A percentile compares a stretch with the other conserved stretches of the same genome.
Evolutionary conservation across 1,139 yeast species (phyloP).

Genomic region (Ogataea hybrid): DNA sequence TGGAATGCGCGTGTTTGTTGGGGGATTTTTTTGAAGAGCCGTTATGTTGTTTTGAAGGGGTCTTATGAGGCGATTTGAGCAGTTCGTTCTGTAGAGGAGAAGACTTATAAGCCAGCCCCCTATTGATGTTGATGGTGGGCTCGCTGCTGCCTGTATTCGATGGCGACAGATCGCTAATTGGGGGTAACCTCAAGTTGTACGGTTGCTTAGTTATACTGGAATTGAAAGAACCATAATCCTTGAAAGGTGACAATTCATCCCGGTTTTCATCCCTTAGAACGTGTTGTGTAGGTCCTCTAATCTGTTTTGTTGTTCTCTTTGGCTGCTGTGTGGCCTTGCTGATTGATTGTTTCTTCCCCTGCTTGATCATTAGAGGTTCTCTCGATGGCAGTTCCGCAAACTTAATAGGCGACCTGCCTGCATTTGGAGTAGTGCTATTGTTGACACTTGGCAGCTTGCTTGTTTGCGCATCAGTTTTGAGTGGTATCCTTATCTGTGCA

Average conservation of each 20-base stretch:
- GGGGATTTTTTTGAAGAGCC: constrained; percentile 2
- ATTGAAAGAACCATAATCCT: constrained; percentile 11
- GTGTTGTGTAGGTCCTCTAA: constrained; percentile 1
- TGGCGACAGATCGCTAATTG: constrained; percentile 17
- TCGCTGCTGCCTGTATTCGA: constrained; percentile 22
- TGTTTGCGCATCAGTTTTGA: constrained; percentile 15
- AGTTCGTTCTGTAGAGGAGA: constrained; percentile 10
- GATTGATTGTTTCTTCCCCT: constrained; percentile 25
- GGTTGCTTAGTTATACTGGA: constrained; percentile 8
- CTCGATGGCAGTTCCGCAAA: constrained; percentile 45
- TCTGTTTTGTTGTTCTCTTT: constrained; percentile 2
- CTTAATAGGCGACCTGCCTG: constrained; percentile 33
- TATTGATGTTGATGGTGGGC: constrained; percentile 28
- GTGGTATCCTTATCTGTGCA: constrained; percentile 24
- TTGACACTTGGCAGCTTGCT: constrained; percentile 14
- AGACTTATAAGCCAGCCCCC: constrained; percentile 14
- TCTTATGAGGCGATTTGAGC: background rate
- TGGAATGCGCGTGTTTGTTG: constrained; percentile 3
- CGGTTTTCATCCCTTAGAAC: constrained; percentile 7
- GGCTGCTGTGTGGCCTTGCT: constrained; percentile 19
- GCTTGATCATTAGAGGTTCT: constrained; percentile 41
- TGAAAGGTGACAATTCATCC: constrained; percentile 22
- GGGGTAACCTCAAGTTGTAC: constrained; percentile 21
- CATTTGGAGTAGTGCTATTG: constrained; percentile 22
- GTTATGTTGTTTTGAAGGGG: background rate